A percentile compares a stretch with the other conserved stretches of the same genome.
Evolutionary conservation across 306 rosid genomes (phyloP).

Genomic region (Oxytropis ochrocephala): DNA sequence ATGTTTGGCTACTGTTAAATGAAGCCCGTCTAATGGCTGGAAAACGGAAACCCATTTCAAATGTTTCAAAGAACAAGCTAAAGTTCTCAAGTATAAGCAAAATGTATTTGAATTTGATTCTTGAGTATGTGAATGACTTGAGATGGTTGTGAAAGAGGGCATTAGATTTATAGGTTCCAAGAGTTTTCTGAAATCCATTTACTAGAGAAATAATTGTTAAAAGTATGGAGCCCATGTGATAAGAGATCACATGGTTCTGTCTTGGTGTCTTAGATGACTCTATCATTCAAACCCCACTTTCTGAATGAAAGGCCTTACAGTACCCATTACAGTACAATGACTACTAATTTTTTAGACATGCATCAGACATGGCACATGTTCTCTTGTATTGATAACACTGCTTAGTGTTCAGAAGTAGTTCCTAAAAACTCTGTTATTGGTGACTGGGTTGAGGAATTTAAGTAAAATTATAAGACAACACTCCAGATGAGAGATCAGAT

Average conservation of each 20-base stretch:
- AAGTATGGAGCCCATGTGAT: not conserved
- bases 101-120: not conserved
- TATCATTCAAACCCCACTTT: too few species aligned
- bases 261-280: too few species aligned
- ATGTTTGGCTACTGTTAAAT: not conserved
- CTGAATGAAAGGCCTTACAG: too few species aligned
- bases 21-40: slow-evolving; percentile 7
- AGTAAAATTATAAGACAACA: too few species aligned
- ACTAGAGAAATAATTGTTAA: not conserved
- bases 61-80: not conserved
- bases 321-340: too few species aligned
- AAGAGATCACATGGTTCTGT: not conserved
- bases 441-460: too few species aligned
- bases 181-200: not conserved
- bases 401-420: too few species aligned
- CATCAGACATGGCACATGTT: too few species aligned
- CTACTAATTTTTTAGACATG: too few species aligned
- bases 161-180: not conserved
- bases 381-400: too few species aligned
- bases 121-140: not conserved
- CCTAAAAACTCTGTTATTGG: too few species aligned
- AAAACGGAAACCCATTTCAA: slow-evolving; percentile 19
- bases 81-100: not conserved
- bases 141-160: not conserved
- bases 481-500: slow-evolving; percentile 2